Evolutionary conservation across 768 basidiomycete species (phyloP).

Genomic region (Dendrothele bispora): DNA sequence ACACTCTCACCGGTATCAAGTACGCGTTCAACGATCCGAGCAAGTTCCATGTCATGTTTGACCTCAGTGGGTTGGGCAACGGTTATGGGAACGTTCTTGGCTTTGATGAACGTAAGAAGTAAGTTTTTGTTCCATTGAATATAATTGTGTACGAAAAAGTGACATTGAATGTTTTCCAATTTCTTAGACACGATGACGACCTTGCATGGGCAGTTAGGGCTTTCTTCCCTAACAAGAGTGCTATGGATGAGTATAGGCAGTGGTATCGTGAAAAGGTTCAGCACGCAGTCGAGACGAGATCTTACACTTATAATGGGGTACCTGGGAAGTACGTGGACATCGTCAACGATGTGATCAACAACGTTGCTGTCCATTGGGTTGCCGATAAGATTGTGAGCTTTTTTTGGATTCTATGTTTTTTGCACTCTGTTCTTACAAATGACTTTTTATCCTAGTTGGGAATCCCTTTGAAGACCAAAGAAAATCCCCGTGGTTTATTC

Average conservation of each 20-base stretch:
- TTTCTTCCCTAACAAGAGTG: conserved; percentile 33
- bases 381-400: conserved; percentile 35
- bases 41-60: conserved; percentile 36
- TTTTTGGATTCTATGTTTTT: no score
- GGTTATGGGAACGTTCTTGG: conserved; percentile 41
- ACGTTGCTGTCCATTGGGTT: conserved; percentile 39
- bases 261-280: conserved; percentile 29
- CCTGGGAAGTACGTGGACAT: conserved; percentile 44
- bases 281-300: conserved; percentile 30
- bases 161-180: background rate
- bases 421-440: background rate
- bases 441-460: conserved; percentile 31
- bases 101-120: conserved; percentile 33
- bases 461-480: conserved; percentile 45
- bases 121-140: no score
- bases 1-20: conserved; percentile 34
- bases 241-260: conserved; percentile 24
- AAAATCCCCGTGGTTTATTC: conserved; percentile 40
- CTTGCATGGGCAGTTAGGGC: conserved; percentile 29
- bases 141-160: no score
- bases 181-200: conserved; percentile 31
- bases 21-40: conserved; percentile 31
- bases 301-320: conserved; percentile 31
- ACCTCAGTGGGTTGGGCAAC: conserved; percentile 24
- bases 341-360: conserved; percentile 49